Conservation (phyloP, 768 basidiomycete species). For the Panaeolus cyanescens region DNA sequence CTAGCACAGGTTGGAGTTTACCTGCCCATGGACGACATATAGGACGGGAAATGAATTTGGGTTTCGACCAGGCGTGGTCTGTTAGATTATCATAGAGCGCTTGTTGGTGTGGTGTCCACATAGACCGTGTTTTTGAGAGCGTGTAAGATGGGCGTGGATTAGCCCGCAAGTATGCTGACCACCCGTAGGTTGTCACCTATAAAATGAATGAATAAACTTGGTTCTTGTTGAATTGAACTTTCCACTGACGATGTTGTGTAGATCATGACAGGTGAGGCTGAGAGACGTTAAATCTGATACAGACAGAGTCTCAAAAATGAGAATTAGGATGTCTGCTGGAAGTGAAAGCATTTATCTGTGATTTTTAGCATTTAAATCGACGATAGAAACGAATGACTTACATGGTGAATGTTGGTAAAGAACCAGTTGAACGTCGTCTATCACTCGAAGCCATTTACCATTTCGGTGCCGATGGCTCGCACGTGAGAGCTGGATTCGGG, state of each 20-base stretch:
- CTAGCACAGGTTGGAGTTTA: conserved; percentile 57
- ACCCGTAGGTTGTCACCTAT: conserved; percentile 66
- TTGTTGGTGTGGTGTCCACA: conserved; percentile 45
- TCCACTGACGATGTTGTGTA: conserved; percentile 50
- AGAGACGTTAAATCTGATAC: conserved; percentile 44
- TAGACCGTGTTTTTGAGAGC: conserved; percentile 40
- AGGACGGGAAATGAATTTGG: conserved; percentile 62
- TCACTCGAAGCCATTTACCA: no score
- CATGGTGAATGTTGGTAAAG: no score
- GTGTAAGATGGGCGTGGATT: conserved; percentile 60
- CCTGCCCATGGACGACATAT: conserved; percentile 59
- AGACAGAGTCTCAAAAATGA: conserved; percentile 48
- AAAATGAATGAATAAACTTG: background rate
- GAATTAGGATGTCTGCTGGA: conserved; percentile 58
- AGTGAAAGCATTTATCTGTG: conserved; percentile 22
- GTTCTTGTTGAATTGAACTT: conserved; percentile 3
- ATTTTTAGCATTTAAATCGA: background rate
- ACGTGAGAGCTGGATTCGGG: no score
- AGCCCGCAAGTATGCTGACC: conserved; percentile 50
- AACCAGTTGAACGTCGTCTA: no score
- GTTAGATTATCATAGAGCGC: conserved; percentile 53
- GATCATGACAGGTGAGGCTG: conserved; percentile 36
- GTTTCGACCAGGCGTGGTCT: conserved; percentile 54
- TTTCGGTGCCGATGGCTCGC: no score
- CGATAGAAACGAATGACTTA: no score